Evolutionary conservation across 805 yeast species (phyloP).

Genomic region (Saturnispora sanitii): DNA sequence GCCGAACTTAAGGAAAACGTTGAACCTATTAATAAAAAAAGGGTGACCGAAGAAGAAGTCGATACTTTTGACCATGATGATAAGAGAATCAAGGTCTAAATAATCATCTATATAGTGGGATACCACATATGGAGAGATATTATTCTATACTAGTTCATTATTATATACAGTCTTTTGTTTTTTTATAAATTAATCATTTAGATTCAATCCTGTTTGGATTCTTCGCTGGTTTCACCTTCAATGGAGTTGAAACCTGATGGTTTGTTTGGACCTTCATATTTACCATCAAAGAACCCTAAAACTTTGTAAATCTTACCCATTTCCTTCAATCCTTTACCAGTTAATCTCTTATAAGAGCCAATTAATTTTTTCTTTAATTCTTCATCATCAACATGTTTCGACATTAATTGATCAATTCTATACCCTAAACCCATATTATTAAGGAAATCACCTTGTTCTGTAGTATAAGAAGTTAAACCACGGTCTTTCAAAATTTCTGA

Average conservation of each 20-base stretch:
- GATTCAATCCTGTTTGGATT: background rate
- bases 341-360: constrained; percentile 50
- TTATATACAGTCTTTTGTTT: too few relatives aligned
- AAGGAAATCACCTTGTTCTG: constrained; percentile 71
- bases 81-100: constrained; percentile 3
- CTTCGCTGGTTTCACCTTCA: background rate
- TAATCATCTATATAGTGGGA: too few relatives aligned
- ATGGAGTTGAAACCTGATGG: constrained; percentile 50
- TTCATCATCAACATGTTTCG: constrained; percentile 33
- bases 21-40: constrained; percentile 9
- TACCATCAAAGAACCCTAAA: constrained; percentile 35
- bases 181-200: background rate
- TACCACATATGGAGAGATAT: background rate
- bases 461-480: constrained; percentile 18
- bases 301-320: constrained; percentile 79
- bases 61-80: background rate
- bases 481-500: constrained; percentile 25
- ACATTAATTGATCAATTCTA: constrained; percentile 47
- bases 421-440: constrained; percentile 67
- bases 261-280: constrained; percentile 30
- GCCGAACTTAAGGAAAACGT: constrained; percentile 2
- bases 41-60: background rate
- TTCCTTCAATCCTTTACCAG: constrained; percentile 45
- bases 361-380: constrained; percentile 40
- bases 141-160: background rate